These are phyloP conservation scores for Eragrostis curvula DNA, from an alignment of 176 grass and related monocot genomes.

Conservation along the genomic window DNA sequence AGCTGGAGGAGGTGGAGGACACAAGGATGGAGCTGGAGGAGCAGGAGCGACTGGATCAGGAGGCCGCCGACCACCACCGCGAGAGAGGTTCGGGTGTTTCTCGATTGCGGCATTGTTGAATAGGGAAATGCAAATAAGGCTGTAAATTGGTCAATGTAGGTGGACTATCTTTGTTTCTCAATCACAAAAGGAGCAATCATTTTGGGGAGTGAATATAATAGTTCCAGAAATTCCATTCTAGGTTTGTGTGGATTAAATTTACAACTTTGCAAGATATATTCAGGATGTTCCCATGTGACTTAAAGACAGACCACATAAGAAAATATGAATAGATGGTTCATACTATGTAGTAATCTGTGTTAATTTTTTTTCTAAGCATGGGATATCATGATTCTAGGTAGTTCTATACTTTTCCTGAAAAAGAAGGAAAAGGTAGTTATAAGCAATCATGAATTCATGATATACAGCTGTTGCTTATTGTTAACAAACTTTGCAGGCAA, in stretches of 20 bases:
- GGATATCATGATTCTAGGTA: neutral
- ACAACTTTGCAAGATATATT: neutral
- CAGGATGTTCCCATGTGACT: neutral
- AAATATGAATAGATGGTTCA: neutral
- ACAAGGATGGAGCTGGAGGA: constrained; percentile 44
- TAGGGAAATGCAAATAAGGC: neutral
- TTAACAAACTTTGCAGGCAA: constrained; percentile 45
- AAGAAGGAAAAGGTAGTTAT: neutral
- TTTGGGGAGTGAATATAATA: constrained; percentile 10
- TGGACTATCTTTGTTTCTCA: neutral
- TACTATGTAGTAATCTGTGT: neutral
- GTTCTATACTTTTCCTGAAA: neutral
- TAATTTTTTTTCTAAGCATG: constrained; percentile 13
- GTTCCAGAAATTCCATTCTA: neutral
- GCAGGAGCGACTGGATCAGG: constrained; percentile 58
- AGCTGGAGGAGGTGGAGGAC: constrained; percentile 45
- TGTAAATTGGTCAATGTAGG: neutral
- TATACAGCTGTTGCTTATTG: neutral
- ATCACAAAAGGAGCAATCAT: neutral
- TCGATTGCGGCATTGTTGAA: constrained; percentile 9
- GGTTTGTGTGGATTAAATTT: constrained; percentile 1
- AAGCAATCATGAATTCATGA: neutral
- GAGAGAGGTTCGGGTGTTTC: constrained; percentile 49
- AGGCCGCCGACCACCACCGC: constrained; percentile 51
- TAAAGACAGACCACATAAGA: neutral